Evolutionary conservation across 2,329 filamentous ascomycete genomes (phyloP).

Genomic region (Scedosporium aurantiacum): DNA sequence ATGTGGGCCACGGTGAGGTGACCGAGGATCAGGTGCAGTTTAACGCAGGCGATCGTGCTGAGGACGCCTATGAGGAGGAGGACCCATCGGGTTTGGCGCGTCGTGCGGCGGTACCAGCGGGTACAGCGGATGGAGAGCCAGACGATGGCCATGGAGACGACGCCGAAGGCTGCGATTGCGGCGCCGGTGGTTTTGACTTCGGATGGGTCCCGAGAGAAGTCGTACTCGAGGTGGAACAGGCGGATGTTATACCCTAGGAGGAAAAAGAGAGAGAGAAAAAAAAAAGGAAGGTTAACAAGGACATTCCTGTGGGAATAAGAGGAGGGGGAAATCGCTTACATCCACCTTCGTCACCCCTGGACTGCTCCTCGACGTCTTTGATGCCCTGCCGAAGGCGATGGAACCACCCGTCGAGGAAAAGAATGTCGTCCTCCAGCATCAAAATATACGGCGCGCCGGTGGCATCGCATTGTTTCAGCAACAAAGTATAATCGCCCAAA

Average conservation of each 20-base stretch:
- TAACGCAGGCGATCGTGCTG: neutral
- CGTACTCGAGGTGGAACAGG: neutral
- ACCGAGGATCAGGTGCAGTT: neutral
- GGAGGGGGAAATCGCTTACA: too few relatives aligned
- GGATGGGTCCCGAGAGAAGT: neutral
- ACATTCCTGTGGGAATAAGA: too few relatives aligned
- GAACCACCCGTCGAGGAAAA: neutral
- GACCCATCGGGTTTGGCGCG: too few relatives aligned
- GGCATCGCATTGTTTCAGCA: neutral
- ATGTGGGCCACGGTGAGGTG: neutral
- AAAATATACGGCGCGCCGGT: neutral
- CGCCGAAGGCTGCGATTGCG: neutral
- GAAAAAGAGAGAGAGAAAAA: too few relatives aligned
- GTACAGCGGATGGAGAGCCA: neutral
- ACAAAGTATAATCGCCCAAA: neutral
- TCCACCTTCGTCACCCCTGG: too few relatives aligned
- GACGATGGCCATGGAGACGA: neutral
- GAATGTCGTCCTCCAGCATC: neutral
- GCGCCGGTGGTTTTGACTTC: neutral
- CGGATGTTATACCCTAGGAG: neutral
- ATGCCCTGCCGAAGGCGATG: neutral
- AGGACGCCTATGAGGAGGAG: too few relatives aligned
- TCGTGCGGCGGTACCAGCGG: neutral
- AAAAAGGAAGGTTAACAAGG: too few relatives aligned
- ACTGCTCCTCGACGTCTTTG: neutral